Conservation (phyloP, 306 rosid species). For the Mimosa bimucronata region DNA sequence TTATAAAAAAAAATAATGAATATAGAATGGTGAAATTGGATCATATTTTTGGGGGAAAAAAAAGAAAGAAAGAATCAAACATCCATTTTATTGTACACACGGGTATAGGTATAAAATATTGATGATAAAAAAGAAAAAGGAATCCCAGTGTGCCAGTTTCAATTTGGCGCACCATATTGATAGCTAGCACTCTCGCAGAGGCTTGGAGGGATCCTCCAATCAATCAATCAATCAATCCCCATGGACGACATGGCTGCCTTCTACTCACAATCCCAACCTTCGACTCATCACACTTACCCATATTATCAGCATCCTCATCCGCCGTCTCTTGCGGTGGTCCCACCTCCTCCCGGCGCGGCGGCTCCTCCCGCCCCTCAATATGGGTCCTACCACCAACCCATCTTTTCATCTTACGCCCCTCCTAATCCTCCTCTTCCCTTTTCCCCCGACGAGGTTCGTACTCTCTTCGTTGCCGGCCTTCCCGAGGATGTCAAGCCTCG, state of each 20-base stretch:
- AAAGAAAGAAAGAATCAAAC: too few species aligned
- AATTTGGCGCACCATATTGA: background rate
- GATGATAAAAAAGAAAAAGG: too few species aligned
- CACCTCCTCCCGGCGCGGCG: slow-evolving; percentile 50
- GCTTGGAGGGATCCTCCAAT: slow-evolving; percentile 36
- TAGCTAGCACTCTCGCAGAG: background rate
- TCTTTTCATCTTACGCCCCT: slow-evolving; percentile 52
- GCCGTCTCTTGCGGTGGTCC: slow-evolving; percentile 39
- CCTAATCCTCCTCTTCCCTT: slow-evolving; percentile 46
- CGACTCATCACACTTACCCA: slow-evolving; percentile 52
- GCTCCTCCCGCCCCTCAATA: slow-evolving; percentile 44
- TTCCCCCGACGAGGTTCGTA: slow-evolving; percentile 71
- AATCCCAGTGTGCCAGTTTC: background rate
- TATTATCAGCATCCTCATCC: slow-evolving; percentile 64
- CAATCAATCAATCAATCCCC: slow-evolving; percentile 47
- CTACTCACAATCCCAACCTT: slow-evolving; percentile 65
- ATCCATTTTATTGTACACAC: too few species aligned
- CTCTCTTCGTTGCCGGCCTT: slow-evolving; percentile 90
- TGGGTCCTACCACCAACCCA: slow-evolving; percentile 46
- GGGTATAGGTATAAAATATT: too few species aligned
- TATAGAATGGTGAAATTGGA: too few species aligned
- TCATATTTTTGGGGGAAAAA: too few species aligned
- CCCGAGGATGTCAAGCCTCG: slow-evolving; percentile 88
- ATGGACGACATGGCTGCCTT: slow-evolving; percentile 87
- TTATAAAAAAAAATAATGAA: too few species aligned